A percentile compares a stretch with the other conserved stretches of the same genome.
Evolutionary conservation across 495 filamentous ascomycete genomes (phyloP).

Genomic region (Oidiodendron maius): DNA sequence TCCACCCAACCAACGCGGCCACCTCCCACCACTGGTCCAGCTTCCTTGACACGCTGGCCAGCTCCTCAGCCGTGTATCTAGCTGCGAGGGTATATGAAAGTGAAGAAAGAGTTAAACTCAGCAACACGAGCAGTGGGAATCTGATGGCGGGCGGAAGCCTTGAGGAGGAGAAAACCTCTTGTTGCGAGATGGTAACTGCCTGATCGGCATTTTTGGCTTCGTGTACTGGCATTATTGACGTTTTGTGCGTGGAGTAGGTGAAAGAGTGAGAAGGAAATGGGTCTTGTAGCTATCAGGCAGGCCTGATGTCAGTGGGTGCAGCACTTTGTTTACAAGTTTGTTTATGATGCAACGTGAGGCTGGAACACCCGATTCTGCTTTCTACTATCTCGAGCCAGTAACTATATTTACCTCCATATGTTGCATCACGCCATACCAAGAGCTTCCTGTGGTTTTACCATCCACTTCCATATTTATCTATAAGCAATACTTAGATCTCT

Average conservation of each 20-base stretch:
- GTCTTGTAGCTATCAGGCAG: no score
- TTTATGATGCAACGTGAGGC: no score
- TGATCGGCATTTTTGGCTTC: not conserved
- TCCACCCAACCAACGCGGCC: constrained; percentile 58
- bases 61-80: constrained; percentile 44
- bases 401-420: no score
- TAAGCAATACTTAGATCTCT: no score
- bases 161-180: constrained; percentile 18
- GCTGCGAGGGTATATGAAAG: constrained; percentile 50
- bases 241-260: not conserved
- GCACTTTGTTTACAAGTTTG: no score
- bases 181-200: constrained; percentile 2
- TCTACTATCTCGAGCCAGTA: no score
- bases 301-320: no score
- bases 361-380: no score
- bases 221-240: constrained; percentile 1
- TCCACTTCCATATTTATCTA: no score
- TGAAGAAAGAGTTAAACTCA: constrained; percentile 56
- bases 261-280: not conserved
- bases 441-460: no score
- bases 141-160: constrained; percentile 47
- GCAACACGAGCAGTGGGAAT: constrained; percentile 56
- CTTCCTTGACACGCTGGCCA: constrained; percentile 55
- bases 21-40: constrained; percentile 56
- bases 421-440: no score